Conservation (phyloP, 2,329 filamentous ascomycete genomes). For the Akanthomyces uredinophilus region DNA sequence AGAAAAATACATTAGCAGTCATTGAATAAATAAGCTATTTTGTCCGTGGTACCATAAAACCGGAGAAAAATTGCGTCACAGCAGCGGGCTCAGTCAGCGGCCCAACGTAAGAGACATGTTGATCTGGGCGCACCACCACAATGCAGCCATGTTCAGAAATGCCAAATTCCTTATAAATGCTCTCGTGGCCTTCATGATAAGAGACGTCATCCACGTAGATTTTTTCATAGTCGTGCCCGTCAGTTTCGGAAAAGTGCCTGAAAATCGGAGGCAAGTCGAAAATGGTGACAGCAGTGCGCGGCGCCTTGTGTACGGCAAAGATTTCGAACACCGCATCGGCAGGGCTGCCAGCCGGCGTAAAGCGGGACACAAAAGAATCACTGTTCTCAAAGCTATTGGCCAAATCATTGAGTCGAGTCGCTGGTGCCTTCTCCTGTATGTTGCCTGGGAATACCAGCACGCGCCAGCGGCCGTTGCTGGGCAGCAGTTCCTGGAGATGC, state of each 20-base stretch:
- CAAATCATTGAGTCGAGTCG: conserved; percentile 40
- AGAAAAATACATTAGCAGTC: no score
- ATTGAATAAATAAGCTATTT: neutral
- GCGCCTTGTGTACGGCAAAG: conserved; percentile 53
- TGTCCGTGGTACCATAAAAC: conserved; percentile 19
- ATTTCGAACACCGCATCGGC: conserved; percentile 46
- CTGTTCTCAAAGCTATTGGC: conserved; percentile 35
- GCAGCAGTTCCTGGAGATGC: conserved; percentile 53
- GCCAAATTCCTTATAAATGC: conserved; percentile 53
- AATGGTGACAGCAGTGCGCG: conserved; percentile 43
- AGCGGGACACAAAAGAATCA: conserved; percentile 13
- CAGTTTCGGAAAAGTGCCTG: conserved; percentile 38
- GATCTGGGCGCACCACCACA: conserved; percentile 60
- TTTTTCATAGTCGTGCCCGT: conserved; percentile 53
- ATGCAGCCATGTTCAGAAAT: conserved; percentile 51
- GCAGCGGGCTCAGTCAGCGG: conserved; percentile 33
- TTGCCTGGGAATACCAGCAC: conserved; percentile 59
- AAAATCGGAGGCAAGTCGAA: conserved; percentile 47
- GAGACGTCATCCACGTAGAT: conserved; percentile 50
- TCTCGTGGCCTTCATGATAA: conserved; percentile 48
- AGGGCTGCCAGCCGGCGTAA: conserved; percentile 11
- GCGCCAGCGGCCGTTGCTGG: conserved; percentile 53
- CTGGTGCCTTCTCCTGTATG: conserved; percentile 39
- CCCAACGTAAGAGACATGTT: conserved; percentile 51
- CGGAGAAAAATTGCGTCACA: conserved; percentile 31